Evolutionary conservation across 2,329 filamentous ascomycete species (phyloP).

Genomic region (Monosporascus sp.): DNA sequence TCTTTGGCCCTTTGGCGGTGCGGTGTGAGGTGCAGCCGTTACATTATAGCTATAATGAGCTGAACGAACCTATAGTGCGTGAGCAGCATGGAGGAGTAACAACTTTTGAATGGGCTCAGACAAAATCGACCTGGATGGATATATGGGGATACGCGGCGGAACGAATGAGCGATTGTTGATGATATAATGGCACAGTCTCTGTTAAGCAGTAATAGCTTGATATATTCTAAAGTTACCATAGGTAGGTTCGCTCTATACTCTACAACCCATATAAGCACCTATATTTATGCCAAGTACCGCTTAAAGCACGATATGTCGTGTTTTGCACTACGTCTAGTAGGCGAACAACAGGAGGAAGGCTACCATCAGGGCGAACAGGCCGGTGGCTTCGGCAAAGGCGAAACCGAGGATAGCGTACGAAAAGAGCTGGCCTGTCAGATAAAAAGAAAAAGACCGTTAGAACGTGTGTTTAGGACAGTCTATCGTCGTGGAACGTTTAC

Average conservation of each 20-base stretch:
- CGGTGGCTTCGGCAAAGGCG: slow-evolving; percentile 59
- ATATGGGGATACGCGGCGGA: too few species aligned
- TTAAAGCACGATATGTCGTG: background rate
- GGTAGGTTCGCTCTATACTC: background rate
- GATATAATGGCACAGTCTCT: background rate
- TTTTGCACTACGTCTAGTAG: slow-evolving; percentile 1
- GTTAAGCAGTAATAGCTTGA: background rate
- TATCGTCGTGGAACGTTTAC: slow-evolving; percentile 32
- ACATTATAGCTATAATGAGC: too few species aligned
- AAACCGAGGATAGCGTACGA: slow-evolving; percentile 60
- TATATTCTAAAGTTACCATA: background rate
- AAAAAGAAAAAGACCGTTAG: background rate
- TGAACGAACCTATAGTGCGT: too few species aligned
- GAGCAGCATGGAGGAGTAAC: too few species aligned
- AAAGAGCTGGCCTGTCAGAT: slow-evolving; percentile 30
- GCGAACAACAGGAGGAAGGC: slow-evolving; percentile 19
- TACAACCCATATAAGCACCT: background rate
- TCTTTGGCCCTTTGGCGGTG: too few species aligned
- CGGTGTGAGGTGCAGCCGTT: too few species aligned
- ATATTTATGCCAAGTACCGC: background rate
- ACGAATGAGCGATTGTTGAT: background rate
- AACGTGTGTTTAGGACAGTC: background rate
- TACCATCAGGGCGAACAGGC: slow-evolving; percentile 50
- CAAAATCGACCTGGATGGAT: too few species aligned
- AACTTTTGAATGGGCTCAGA: too few species aligned